Evolutionary conservation across 2,329 filamentous ascomycete species (phyloP).

Genomic region (Daldinia eschscholtzii): DNA sequence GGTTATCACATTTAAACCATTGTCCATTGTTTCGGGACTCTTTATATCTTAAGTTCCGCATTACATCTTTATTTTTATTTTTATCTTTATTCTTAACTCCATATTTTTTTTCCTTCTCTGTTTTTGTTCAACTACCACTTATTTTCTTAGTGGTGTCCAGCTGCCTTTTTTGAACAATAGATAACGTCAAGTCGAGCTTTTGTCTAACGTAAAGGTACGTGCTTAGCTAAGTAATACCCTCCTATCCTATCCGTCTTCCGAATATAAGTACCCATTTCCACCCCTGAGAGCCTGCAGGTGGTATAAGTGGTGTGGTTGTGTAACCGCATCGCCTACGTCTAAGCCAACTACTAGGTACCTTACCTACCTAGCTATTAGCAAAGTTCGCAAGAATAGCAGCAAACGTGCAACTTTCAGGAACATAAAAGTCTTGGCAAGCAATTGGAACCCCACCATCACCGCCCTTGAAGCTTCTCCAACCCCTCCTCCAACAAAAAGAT

Average conservation of each 20-base stretch:
- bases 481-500: slow-evolving; percentile 15
- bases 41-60: slow-evolving; percentile 3
- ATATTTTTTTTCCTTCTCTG: background rate
- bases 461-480: slow-evolving; percentile 30
- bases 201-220: background rate
- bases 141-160: background rate
- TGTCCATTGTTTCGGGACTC: background rate
- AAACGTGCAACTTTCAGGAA: slow-evolving; percentile 33
- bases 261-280: background rate
- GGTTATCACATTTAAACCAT: slow-evolving; percentile 1
- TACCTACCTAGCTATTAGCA: slow-evolving; percentile 5
- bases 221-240: background rate
- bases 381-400: background rate
- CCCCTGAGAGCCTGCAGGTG: slow-evolving; percentile 4
- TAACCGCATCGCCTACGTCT: background rate
- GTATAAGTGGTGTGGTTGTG: slow-evolving; percentile 10
- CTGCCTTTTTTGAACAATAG: background rate
- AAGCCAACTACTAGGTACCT: too few relatives aligned
- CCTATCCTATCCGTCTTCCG: background rate
- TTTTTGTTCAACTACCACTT: too few relatives aligned
- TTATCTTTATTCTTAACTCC: background rate
- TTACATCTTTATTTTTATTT: background rate
- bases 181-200: background rate
- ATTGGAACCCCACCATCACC: slow-evolving; percentile 35
- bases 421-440: slow-evolving; percentile 34